Evolutionary conservation across 768 basidiomycete species (phyloP).

Genomic region (Termitomyces titanicus): DNA sequence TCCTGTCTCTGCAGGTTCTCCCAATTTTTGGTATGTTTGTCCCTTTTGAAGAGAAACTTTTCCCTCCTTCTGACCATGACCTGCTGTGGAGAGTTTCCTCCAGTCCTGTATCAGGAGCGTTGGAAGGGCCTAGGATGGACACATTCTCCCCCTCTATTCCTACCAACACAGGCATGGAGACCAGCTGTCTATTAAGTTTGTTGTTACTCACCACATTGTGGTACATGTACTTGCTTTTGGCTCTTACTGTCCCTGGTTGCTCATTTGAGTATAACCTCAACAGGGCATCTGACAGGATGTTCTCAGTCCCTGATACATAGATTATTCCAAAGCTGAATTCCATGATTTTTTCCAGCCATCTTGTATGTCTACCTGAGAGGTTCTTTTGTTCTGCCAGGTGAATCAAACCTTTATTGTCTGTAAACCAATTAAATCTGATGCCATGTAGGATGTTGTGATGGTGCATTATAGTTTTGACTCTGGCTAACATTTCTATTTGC

Average conservation of each 20-base stretch:
- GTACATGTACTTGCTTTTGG: constrained; percentile 10
- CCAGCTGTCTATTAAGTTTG: not conserved
- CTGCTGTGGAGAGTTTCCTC: not conserved
- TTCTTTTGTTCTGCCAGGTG: constrained; percentile 12
- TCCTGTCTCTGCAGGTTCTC: not conserved
- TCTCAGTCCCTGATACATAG: not conserved
- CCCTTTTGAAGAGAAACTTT: too few species aligned
- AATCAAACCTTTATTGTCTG: constrained; percentile 3
- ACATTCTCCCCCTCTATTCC: constrained; percentile 2
- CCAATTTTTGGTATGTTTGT: not conserved
- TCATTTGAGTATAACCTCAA: constrained; percentile 5
- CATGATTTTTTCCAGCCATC: constrained; percentile 4
- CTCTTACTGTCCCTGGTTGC: constrained; percentile 6
- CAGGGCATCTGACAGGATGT: not conserved
- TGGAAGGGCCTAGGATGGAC: not conserved
- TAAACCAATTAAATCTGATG: constrained; percentile 10
- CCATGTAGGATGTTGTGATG: constrained; percentile 20
- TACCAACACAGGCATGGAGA: not conserved
- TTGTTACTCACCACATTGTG: not conserved
- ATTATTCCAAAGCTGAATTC: not conserved
- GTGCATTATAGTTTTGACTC: constrained; percentile 21
- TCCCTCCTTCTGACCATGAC: too few species aligned
- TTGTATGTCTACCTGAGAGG: not conserved
- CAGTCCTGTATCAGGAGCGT: not conserved
- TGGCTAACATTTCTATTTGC: constrained; percentile 25